Percentiles rank a stretch among this genome's conserved stretches.
Evolutionary conservation across 2,329 filamentous ascomycete genomes (phyloP).

Genomic region (Botrytis fabae): DNA sequence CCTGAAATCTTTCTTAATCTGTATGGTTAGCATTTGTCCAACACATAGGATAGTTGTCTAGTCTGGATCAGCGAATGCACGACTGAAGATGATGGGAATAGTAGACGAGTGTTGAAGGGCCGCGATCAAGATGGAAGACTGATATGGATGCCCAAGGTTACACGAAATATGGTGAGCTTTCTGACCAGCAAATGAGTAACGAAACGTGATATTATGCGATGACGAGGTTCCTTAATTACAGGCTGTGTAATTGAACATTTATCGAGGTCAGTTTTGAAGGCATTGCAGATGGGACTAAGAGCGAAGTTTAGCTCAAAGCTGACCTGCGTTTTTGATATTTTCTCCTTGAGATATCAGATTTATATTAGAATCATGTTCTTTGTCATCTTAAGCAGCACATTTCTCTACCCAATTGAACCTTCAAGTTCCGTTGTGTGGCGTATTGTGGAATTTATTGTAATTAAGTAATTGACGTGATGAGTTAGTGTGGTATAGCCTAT

Average conservation of each 20-base stretch:
- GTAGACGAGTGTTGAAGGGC: neutral
- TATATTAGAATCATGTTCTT: neutral
- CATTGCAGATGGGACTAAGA: too few species aligned
- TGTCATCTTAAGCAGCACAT: neutral
- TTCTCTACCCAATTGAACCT: neutral
- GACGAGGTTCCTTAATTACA: too few species aligned
- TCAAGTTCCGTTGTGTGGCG: neutral
- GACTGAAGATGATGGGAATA: neutral
- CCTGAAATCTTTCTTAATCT: neutral
- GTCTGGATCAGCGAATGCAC: too few species aligned
- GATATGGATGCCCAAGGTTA: conserved; percentile 6
- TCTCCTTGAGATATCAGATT: neutral
- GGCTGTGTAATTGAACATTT: neutral
- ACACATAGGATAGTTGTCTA: neutral
- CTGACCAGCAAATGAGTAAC: neutral
- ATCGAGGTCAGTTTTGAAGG: neutral
- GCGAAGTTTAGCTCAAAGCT: too few species aligned
- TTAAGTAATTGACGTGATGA: neutral
- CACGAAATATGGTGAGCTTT: neutral
- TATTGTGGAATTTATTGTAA: neutral
- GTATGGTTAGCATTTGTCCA: neutral
- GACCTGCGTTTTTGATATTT: neutral
- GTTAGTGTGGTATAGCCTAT: neutral
- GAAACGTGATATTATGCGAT: neutral
- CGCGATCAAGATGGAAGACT: neutral